These are phyloP conservation scores for Jamesozyma lodderae DNA, from an alignment of 805 yeast species.

Conservation along the genomic window DNA sequence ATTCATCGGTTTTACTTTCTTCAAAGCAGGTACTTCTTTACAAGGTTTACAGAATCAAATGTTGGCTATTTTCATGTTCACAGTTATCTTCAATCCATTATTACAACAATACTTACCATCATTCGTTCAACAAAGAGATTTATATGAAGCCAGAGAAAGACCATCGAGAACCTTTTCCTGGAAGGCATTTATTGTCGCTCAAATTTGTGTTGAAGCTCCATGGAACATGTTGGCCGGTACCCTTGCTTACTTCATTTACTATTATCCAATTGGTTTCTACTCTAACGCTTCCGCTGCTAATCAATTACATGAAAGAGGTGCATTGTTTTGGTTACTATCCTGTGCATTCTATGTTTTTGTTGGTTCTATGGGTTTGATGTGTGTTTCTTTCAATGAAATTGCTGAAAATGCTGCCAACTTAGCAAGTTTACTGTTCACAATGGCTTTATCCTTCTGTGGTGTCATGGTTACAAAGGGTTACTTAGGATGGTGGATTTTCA, in stretches of 20 bases:
- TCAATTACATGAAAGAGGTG: constrained; percentile 45
- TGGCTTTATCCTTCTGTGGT: constrained; percentile 70
- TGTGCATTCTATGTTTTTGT: constrained; percentile 44
- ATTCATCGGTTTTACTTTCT: constrained; percentile 68
- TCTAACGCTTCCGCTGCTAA: constrained; percentile 48
- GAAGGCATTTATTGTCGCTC: constrained; percentile 53
- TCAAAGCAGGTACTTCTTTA: constrained; percentile 50
- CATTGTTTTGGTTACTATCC: constrained; percentile 40
- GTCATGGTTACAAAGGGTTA: constrained; percentile 49
- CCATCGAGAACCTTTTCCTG: constrained; percentile 66
- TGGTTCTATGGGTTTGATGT: constrained; percentile 49
- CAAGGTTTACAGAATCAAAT: constrained; percentile 78
- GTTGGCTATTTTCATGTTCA: constrained; percentile 65
- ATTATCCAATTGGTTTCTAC: constrained; percentile 66
- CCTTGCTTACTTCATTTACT: constrained; percentile 50
- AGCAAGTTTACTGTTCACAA: constrained; percentile 47
- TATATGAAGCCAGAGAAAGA: constrained; percentile 66
- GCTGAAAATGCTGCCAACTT: constrained; percentile 59
- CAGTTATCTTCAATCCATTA: constrained; percentile 46
- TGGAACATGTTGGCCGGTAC: constrained; percentile 57
- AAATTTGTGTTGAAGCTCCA: constrained; percentile 57
- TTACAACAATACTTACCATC: constrained; percentile 56
- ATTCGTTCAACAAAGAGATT: constrained; percentile 50
- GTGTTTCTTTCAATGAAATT: constrained; percentile 49
- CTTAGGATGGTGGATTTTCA: constrained; percentile 68